phyloP scores from a whole-genome alignment of 169 alveolate genomes.

The Cardiosporidium cionae region DNA sequence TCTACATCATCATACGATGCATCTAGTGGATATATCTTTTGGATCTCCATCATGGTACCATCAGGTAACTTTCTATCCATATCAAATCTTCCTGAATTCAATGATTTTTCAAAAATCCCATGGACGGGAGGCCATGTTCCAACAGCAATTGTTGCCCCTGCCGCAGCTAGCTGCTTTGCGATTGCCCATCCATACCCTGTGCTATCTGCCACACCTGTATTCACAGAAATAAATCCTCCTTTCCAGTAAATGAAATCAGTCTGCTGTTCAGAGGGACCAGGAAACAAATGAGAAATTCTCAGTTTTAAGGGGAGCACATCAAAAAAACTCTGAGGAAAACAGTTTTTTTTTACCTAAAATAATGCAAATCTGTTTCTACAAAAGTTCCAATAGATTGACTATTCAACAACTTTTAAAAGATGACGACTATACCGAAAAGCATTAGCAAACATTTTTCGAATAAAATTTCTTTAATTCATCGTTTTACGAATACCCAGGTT shows the following conservation, averaged over 20 bases:
- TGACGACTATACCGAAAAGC: too few species aligned
- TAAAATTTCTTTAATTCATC: too few species aligned
- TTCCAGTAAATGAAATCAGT: not conserved
- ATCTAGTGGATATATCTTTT: slow-evolving; percentile 53
- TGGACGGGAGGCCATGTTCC: slow-evolving; percentile 55
- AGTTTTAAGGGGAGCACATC: not conserved
- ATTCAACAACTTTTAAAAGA: too few species aligned
- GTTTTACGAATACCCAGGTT: too few species aligned
- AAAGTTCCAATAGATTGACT: too few species aligned
- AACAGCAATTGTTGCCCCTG: slow-evolving; percentile 38
- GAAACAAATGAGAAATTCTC: not conserved
- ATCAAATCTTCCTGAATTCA: slow-evolving; percentile 25
- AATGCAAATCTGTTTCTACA: too few species aligned
- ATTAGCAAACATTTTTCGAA: too few species aligned
- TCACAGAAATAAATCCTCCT: not conserved
- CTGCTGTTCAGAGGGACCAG: not conserved
- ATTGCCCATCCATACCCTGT: slow-evolving; percentile 56
- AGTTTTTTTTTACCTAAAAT: too few species aligned
- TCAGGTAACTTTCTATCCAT: slow-evolving; percentile 26
- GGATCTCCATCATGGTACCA: slow-evolving; percentile 30
- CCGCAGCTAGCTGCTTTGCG: slow-evolving; percentile 45
- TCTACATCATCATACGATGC: slow-evolving; percentile 55
- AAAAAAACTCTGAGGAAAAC: not conserved
- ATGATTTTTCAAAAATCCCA: slow-evolving; percentile 33
- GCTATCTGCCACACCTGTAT: slow-evolving; percentile 51